Evolutionary conservation across 164 flowering plant genomes (phyloP).

Genomic region (Vitis labrusca): DNA sequence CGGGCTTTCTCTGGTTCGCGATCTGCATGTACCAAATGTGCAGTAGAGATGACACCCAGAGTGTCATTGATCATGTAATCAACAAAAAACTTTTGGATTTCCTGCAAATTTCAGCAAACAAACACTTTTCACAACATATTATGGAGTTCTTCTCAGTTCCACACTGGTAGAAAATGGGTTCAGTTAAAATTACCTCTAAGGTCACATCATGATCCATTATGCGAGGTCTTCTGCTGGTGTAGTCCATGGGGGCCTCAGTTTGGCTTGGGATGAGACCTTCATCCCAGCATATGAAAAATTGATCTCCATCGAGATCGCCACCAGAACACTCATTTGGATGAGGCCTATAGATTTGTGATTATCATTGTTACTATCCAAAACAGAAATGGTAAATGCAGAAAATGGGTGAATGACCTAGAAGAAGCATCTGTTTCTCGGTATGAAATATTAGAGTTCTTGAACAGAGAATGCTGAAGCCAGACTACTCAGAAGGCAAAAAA

Average conservation of each 20-base stretch:
- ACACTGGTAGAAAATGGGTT: background rate
- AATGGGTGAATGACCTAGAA: background rate
- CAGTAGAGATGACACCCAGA: conserved; percentile 75
- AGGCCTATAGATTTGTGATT: conserved; percentile 57
- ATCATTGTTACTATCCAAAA: background rate
- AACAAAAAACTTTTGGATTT: conserved; percentile 83
- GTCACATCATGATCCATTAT: conserved; percentile 93
- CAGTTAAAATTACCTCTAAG: conserved; percentile 54
- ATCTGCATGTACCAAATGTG: conserved; percentile 84
- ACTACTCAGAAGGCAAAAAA: too few relatives aligned
- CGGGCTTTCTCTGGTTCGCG: conserved; percentile 73
- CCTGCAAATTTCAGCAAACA: conserved; percentile 43
- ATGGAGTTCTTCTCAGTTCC: background rate
- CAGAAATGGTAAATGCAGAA: background rate
- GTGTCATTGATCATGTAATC: conserved; percentile 91
- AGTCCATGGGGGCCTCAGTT: conserved; percentile 83
- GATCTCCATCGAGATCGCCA: conserved; percentile 97
- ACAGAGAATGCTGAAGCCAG: too few relatives aligned
- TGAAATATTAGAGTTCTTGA: too few relatives aligned
- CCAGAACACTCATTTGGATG: conserved; percentile 99
- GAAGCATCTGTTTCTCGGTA: too few relatives aligned
- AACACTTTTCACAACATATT: background rate
- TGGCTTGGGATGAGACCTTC: conserved; percentile 61
- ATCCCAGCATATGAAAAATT: conserved; percentile 84
- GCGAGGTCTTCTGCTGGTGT: conserved; percentile 69